Evolutionary conservation across 192 early-diverging fungal genomes (phyloP), one percentile per base, ranked within the genome.

Genomic region (Ambispora gerdemannii): DNA sequence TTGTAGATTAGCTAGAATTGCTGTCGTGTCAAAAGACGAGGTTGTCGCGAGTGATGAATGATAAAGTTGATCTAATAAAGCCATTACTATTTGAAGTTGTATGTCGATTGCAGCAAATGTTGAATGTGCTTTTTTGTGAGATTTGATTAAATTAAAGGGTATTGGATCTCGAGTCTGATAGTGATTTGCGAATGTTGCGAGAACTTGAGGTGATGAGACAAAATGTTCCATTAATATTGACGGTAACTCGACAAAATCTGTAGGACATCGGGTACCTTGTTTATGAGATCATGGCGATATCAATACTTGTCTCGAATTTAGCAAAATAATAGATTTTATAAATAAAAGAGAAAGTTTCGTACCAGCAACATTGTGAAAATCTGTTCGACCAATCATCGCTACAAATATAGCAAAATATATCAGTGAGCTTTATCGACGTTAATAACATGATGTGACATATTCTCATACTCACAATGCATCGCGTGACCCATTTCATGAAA

Each of bases 401-500:
- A 72, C 4, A 52, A 51, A 20, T n/a, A 11, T 77, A 61, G 3
- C 50, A 25, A 59, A 28, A 32, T 50, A 1, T 58, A 11, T 11
- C 6, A 27, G 6, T 27, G 55, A 8, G 33, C 22, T 15, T 27
- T 47, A n/a, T 3, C 32, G 7, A 17, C 32, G 22, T 47, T 34
- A 49, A 78, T 72, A 73, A 8, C 55, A 58, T 27, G 55, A 30
- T 4, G 55, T 11, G n/a, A 22, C 20, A 4, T 58, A 58, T 22
- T 10, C 15, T 22, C n/a, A 27, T 20, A 71, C 78, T 73, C 73
- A 80, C 78, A 98, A 76, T 97, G 95, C 89, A 98, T 93, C 2
- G 93, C 97, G 72, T 99, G 97, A 3, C 97, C 97, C 94, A 98
- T 97, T 68, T 99, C 97, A 76, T 99, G 97, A 79, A 97, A 99